A percentile compares a stretch with the other conserved stretches of the same genome.
phyloP scores from a whole-genome alignment of 441 rosid species.

The Gossypium lobatum region DNA sequence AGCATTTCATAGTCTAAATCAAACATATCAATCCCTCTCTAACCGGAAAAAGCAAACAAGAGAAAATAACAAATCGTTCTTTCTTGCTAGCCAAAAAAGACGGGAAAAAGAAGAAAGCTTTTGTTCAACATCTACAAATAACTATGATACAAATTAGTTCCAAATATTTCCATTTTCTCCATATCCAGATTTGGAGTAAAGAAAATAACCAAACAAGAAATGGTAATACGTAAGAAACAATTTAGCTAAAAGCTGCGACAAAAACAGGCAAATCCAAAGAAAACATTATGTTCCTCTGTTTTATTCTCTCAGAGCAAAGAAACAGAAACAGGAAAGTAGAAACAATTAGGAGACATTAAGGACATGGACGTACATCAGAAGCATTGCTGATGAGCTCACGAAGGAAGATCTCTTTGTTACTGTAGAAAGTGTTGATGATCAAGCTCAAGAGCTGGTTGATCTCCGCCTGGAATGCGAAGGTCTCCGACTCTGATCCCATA shows the following conservation, averaged over 20 bases:
- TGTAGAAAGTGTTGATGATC: constrained; percentile 39
- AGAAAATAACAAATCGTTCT: neutral
- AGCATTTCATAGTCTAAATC: neutral
- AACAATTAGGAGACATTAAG: neutral
- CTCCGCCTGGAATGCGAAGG: constrained; percentile 44
- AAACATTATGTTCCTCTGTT: neutral
- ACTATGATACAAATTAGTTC: neutral
- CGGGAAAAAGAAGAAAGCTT: neutral
- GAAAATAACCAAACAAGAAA: neutral
- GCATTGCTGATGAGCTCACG: constrained; percentile 38
- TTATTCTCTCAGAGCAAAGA: neutral
- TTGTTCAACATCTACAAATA: neutral
- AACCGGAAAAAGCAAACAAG: neutral
- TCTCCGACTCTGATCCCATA: constrained; percentile 24
- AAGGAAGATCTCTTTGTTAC: constrained; percentile 44
- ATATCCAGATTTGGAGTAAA: too few relatives aligned
- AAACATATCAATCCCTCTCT: neutral
- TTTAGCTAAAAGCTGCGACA: neutral
- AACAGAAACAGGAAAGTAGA: neutral
- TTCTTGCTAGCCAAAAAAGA: neutral
- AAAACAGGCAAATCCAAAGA: neutral
- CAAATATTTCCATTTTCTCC: too few relatives aligned
- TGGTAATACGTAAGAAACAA: neutral
- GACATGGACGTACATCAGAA: constrained; percentile 24
- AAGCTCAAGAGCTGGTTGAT: constrained; percentile 34